Base-by-base conservation (phyloP, 1,284 basidiomycete genomes). In the Cryptococcus sp. region DNA sequence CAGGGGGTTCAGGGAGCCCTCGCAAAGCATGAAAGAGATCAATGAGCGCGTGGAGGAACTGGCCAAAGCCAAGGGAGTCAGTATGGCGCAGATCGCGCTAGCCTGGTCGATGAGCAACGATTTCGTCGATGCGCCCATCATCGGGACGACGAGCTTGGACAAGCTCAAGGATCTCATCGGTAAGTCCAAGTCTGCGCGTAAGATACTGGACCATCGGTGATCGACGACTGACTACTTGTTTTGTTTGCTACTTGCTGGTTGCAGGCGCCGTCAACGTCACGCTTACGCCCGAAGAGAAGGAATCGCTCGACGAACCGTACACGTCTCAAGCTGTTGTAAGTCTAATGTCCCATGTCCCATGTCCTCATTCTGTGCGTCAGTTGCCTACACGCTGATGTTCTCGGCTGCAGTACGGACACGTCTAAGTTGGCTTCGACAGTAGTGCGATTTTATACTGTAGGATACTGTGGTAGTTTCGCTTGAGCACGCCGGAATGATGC, bases 51-150 rank as follows among this genome's bases (percentile, higher is more conserved):
- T 84, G 20, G 81, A 83, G 59, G 78, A 82, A 53, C 58, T 85
- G 25, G 81, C 84, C 5, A 81, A 81, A 62, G 82, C 82, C 62
- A 77, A 72, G 50, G 79, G 77, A 2, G 66, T 82, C 48, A 81
- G 75, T 56, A 86, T 86, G 84, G 82, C 83, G 0, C 83, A 84
- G 64, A 73, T 85, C 44, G 50, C 57, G 5, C 27, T 66, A 16
- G 59, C 64, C 20, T 66, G 58, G 62, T 57, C 55, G 13, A 45
- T 64, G n/a, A 44, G 49, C 49, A 60, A 62, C 38, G 54, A 57
- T 20, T 61, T 54, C 20, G 53, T 68, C 22, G 52, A 54, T n/a
- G 69, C 69, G 10, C 69, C 69, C 2, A 70, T 70, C 46, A 52
- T 70, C 20, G 69, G 69, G 8, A 59, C 65, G 2, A 68, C 67